Base-by-base conservation (phyloP, 2,329 filamentous ascomycete species). In the Colletotrichum horii region DNA sequence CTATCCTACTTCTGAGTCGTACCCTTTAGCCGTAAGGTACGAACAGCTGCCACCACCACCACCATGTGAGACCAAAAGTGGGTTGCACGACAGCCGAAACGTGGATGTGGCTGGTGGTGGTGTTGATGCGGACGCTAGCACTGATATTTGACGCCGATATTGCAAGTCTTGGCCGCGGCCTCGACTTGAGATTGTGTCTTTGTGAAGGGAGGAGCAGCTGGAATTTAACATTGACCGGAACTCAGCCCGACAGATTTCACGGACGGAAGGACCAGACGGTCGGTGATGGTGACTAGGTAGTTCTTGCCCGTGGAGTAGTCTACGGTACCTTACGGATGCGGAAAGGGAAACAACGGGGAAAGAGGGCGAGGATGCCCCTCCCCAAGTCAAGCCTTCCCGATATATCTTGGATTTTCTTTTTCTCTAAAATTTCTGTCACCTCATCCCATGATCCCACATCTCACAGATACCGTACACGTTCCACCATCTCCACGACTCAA, bases 81-180 rank as follows among this genome's bases (percentile, higher is more conserved):
- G 48, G 69, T 75, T 58, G 70, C 64, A 73, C 73, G 14, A 73
- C 56, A 72, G 65, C 58, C 65, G 70, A 74, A 76, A 69, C 74
- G 70, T 75, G 70, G 64, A 22, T 75, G 68, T 75, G 72, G 73
- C 73, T 74, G 58, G 48, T 65, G 71, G 38, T 58, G 66, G 58
- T 61, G 32, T 22, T 24, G 26, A 38, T 75, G 48, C 43, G 58
- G 70, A 65, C 70, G 56, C 64, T 32, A 38, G 66, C 71, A 34
- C 56, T 73, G 64, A 60, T 64, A 65, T 65, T 75, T 32, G 58
- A 67, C 32, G 58, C 62, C 65, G 58, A 65, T 65, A 52, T 65
- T 67, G 62, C 28, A 28, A 11, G 48, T 34, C 61, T 71, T 70
- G 34, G 52, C 60, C n/a, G 68, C 58, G 28, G 48, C 19, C 38